Evolutionary conservation across 2,329 filamentous ascomycete genomes (phyloP).

Genomic region (Xylariaceae sp.): DNA sequence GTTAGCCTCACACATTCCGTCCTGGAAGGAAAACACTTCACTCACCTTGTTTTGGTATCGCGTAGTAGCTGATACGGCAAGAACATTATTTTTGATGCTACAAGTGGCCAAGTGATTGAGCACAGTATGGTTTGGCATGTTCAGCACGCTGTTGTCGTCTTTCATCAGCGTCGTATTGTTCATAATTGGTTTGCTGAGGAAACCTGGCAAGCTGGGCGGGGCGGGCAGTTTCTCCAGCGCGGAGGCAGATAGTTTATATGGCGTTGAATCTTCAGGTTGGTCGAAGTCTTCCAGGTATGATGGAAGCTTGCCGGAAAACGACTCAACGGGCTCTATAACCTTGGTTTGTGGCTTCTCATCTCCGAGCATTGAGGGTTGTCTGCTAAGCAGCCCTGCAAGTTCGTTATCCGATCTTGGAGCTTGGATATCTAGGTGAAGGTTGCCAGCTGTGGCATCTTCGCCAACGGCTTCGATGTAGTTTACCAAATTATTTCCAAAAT

Average conservation of each 20-base stretch:
- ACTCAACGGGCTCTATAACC: conserved; percentile 48
- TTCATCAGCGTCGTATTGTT: conserved; percentile 91
- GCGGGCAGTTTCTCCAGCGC: conserved; percentile 76
- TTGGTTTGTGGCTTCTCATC: conserved; percentile 45
- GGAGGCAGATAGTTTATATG: conserved; percentile 68
- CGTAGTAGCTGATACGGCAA: conserved; percentile 96
- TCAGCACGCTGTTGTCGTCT: conserved; percentile 95
- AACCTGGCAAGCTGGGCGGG: conserved; percentile 82
- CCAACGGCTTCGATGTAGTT: conserved; percentile 95
- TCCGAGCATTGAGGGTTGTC: conserved; percentile 31
- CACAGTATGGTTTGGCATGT: conserved; percentile 95
- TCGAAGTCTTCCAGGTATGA: conserved; percentile 85
- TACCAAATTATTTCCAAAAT: conserved; percentile 96
- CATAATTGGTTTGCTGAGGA: conserved; percentile 89
- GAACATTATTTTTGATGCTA: conserved; percentile 93
- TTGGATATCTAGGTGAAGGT: conserved; percentile 25
- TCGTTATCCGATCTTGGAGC: conserved; percentile 25
- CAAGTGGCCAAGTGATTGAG: conserved; percentile 95
- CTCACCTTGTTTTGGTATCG: conserved; percentile 89
- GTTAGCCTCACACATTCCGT: conserved; percentile 3
- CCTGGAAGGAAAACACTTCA: neutral
- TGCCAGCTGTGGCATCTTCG: conserved; percentile 26
- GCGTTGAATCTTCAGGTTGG: conserved; percentile 70
- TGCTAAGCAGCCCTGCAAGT: conserved; percentile 25
- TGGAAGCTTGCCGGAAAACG: conserved; percentile 72